These are phyloP conservation scores for Talaromyces stipitatus DNA, from an alignment of 495 filamentous ascomycete genomes.

Conservation along the genomic window DNA sequence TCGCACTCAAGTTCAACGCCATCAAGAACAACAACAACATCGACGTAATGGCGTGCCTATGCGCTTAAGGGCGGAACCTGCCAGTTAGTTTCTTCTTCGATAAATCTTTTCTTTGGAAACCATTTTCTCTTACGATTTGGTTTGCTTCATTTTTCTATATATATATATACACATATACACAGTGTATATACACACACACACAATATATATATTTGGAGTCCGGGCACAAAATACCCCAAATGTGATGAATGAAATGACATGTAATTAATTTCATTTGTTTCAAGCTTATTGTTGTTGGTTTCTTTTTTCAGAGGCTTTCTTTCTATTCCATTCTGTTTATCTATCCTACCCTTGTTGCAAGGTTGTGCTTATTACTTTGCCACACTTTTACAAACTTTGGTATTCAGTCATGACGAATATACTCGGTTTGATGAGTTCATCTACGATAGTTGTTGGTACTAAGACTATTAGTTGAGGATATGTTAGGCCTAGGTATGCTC, in stretches of 20 bases:
- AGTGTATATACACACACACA: not conserved
- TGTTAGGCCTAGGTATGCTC: no score
- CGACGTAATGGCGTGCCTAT: not conserved
- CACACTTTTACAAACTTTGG: not conserved
- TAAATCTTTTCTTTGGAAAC: not conserved
- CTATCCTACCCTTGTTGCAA: not conserved
- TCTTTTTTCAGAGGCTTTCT: not conserved
- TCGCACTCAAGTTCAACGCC: constrained; percentile 2
- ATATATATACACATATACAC: not conserved
- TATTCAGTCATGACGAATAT: not conserved
- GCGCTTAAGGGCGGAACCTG: not conserved
- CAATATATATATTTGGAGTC: constrained; percentile 1
- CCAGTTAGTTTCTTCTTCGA: not conserved
- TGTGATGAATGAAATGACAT: constrained; percentile 4
- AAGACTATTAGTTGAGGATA: no score
- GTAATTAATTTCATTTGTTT: not conserved
- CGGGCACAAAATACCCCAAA: not conserved
- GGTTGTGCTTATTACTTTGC: no score
- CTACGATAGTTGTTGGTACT: no score
- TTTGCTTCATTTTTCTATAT: not conserved
- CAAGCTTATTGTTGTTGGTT: not conserved
- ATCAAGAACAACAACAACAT: constrained; percentile 3
- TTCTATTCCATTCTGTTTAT: not conserved
- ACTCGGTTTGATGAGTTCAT: no score
- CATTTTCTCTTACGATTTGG: not conserved